Conservation (phyloP, 2,329 filamentous ascomycete species). For the Dactylellina parvicollis region DNA sequence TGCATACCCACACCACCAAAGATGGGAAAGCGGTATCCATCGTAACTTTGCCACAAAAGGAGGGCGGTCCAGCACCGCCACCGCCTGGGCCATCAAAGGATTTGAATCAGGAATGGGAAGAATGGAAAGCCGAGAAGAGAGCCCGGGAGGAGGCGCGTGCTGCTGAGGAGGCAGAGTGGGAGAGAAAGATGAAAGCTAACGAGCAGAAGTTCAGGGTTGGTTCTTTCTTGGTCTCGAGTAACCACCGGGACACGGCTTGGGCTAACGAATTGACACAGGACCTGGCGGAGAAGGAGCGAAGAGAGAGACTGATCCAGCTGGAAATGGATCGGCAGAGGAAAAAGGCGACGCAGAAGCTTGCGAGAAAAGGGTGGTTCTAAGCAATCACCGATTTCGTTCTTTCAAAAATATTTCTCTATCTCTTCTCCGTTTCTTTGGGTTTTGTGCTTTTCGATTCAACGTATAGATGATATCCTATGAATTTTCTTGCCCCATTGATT, state of each 20-base stretch:
- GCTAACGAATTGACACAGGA: slow-evolving; percentile 28
- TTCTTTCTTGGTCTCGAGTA: background rate
- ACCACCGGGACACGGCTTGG: background rate
- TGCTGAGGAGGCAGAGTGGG: slow-evolving; percentile 50
- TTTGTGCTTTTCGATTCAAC: too few relatives aligned
- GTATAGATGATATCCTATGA: slow-evolving; percentile 46
- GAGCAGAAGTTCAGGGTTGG: slow-evolving; percentile 47
- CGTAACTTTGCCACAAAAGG: slow-evolving; percentile 42
- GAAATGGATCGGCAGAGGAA: slow-evolving; percentile 35
- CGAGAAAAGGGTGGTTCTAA: slow-evolving; percentile 49
- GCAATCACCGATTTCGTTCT: background rate
- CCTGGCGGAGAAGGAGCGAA: slow-evolving; percentile 25
- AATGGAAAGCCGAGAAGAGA: slow-evolving; percentile 50
- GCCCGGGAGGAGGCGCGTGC: slow-evolving; percentile 38
- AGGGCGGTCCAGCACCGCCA: slow-evolving; percentile 11
- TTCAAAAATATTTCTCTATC: background rate
- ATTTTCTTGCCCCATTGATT: background rate
- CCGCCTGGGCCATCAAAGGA: slow-evolving; percentile 29
- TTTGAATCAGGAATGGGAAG: slow-evolving; percentile 39
- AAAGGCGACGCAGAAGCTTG: slow-evolving; percentile 43
- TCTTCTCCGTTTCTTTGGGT: background rate
- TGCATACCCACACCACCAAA: slow-evolving; percentile 39
- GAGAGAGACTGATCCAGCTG: slow-evolving; percentile 30
- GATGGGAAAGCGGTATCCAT: slow-evolving; percentile 41
- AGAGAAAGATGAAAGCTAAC: slow-evolving; percentile 46